Evolutionary conservation across 202 grass and related monocot genomes (phyloP), one percentile per base, ranked within the genome.

Genomic region (Eragrostis tef): DNA sequence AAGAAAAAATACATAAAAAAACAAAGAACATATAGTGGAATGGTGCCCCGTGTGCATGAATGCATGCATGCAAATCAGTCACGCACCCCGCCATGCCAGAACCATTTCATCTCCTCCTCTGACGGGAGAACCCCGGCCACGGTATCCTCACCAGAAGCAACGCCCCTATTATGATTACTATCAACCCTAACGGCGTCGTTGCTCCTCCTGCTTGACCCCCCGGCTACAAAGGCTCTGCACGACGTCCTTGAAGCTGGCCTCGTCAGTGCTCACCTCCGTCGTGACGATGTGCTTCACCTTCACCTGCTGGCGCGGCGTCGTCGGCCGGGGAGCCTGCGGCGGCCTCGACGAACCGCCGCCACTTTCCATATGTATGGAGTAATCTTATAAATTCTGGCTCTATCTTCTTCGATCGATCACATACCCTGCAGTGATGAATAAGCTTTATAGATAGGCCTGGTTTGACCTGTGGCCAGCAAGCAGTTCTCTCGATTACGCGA

Each of bases 211-310:
- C 11, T 52, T 11, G 25, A 7, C 1, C 2, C 9, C 1, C 20
- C 84, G 16, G n/a, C n/a, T n/a, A n/a, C n/a, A n/a, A n/a, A 88
- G 81, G 70, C 63, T 56, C 3, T 81, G 87, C 82, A 88, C 81
- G 71, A 88, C 82, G 56, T 85, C 82, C 82, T 85, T 88, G 56
- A 85, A 85, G 77, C 13, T 80, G 26, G 81, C 77, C 54, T 71
- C 13, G 76, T 85, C 87, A 10, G 82, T 47, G 82, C 54, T 85
- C 64, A 88, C 87, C 71, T 71, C 29, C 64, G 54, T 71, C 7
- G 82, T 80, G 11, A 88, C 71, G 77, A 88, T 81, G 77, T 85
- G 87, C 77, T 34, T 88, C 64, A 88, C 82, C 71, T 85, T 81
- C 70, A 88, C 77, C 8, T 41, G 61, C 1, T 66, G 57, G 4